Evolutionary conservation across 768 basidiomycete species (phyloP).

Genomic region (Termitomyces sp.): DNA sequence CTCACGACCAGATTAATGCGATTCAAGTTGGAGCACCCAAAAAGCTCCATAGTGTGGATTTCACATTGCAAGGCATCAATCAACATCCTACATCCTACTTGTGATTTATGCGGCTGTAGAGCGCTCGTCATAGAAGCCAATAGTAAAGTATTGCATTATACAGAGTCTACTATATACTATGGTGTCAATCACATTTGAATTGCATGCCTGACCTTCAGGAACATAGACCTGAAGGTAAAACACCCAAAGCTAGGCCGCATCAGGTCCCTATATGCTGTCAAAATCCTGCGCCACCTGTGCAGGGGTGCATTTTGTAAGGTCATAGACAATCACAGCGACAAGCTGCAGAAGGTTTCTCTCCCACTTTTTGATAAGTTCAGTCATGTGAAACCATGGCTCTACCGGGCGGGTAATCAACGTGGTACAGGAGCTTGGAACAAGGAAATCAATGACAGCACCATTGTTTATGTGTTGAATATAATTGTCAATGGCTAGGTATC

Average conservation of each 20-base stretch:
- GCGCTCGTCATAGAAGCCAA: too few relatives aligned
- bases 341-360: constrained; percentile 22
- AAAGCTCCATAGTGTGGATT: too few relatives aligned
- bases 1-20: too few relatives aligned
- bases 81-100: too few relatives aligned
- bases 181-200: not conserved
- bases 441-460: constrained; percentile 20
- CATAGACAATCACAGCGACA: constrained; percentile 25
- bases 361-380: constrained; percentile 24
- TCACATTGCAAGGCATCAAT: too few relatives aligned
- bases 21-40: too few relatives aligned
- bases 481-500: constrained; percentile 7
- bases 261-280: constrained; percentile 6
- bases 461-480: constrained; percentile 22
- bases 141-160: not conserved
- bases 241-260: constrained; percentile 8
- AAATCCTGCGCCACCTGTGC: constrained; percentile 6
- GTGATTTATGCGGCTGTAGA: too few relatives aligned
- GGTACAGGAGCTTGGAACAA: constrained; percentile 26
- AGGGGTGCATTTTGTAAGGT: constrained; percentile 13
- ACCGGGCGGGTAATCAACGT: constrained; percentile 21
- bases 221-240: constrained; percentile 4
- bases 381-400: constrained; percentile 16
- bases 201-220: not conserved
- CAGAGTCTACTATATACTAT: not conserved